phyloP scores from a whole-genome alignment of 345 rosid genomes.

The Dimocarpus longan region DNA sequence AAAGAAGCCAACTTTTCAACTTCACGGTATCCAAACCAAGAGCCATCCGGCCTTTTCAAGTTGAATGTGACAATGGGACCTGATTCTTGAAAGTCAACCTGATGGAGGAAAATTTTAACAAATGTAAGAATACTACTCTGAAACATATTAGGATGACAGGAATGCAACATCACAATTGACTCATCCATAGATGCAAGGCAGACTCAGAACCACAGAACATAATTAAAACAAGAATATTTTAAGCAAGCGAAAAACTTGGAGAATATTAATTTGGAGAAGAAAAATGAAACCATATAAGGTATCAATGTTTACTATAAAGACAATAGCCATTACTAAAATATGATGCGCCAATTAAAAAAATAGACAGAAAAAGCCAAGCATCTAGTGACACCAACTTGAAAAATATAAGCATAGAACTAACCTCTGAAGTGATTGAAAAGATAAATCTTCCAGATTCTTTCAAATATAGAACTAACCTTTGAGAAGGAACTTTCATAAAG shows the following conservation, averaged over 20 bases:
- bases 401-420: neutral
- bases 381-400: neutral
- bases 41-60: conserved; percentile 86
- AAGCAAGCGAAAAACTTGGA: neutral
- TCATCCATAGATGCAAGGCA: neutral
- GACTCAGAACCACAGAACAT: neutral
- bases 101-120: conserved; percentile 27
- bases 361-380: neutral
- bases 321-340: conserved; percentile 1
- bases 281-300: neutral
- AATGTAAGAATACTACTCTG: conserved; percentile 7
- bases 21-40: conserved; percentile 94
- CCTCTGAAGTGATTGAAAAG: neutral
- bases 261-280: neutral
- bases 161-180: conserved; percentile 13
- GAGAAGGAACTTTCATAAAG: conserved; percentile 56
- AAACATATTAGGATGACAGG: neutral
- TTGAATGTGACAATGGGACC: conserved; percentile 83
- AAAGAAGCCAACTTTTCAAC: conserved; percentile 96
- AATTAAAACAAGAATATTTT: neutral
- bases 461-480: conserved; percentile 46
- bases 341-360: neutral
- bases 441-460: conserved; percentile 1
- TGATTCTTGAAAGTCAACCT: conserved; percentile 49
- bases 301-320: neutral